Evolutionary conservation across 2,329 filamentous ascomycete species (phyloP).

Genomic region (Falciphora oryzae): DNA sequence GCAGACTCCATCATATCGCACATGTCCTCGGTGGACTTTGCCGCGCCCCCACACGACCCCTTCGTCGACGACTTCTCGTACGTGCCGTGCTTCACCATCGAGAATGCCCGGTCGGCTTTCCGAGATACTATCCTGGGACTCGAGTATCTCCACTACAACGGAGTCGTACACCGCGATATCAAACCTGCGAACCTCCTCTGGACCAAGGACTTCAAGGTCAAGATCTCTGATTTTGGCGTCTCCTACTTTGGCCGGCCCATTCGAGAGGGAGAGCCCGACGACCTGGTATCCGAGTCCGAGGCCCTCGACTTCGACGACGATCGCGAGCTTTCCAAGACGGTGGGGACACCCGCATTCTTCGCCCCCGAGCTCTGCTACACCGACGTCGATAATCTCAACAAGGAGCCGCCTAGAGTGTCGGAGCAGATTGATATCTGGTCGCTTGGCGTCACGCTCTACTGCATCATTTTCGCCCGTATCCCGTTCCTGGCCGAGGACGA

Average conservation of each 20-base stretch:
- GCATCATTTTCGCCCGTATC: conserved; percentile 87
- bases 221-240: conserved; percentile 98
- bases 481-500: conserved; percentile 91
- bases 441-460: conserved; percentile 91
- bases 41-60: conserved; percentile 52
- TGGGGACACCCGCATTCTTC: conserved; percentile 96
- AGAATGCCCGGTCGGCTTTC: conserved; percentile 77
- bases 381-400: conserved; percentile 59
- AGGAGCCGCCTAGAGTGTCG: conserved; percentile 70
- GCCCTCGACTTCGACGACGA: conserved; percentile 86
- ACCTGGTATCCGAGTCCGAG: conserved; percentile 72
- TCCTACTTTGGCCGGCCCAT: conserved; percentile 92
- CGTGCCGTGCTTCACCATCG: conserved; percentile 86
- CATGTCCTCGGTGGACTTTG: conserved; percentile 60
- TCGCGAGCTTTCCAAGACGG: conserved; percentile 94
- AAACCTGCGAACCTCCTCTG: conserved; percentile 88
- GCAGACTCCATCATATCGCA: conserved; percentile 70
- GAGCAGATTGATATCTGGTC: conserved; percentile 98
- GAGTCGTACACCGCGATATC: conserved; percentile 78
- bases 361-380: conserved; percentile 94
- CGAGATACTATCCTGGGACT: conserved; percentile 88
- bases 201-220: conserved; percentile 78
- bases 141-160: conserved; percentile 87
- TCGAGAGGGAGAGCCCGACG: conserved; percentile 72
- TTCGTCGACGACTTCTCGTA: conserved; percentile 87